Conservation (phyloP, 306 rosid species). For the Prunus fruticosa region DNA sequence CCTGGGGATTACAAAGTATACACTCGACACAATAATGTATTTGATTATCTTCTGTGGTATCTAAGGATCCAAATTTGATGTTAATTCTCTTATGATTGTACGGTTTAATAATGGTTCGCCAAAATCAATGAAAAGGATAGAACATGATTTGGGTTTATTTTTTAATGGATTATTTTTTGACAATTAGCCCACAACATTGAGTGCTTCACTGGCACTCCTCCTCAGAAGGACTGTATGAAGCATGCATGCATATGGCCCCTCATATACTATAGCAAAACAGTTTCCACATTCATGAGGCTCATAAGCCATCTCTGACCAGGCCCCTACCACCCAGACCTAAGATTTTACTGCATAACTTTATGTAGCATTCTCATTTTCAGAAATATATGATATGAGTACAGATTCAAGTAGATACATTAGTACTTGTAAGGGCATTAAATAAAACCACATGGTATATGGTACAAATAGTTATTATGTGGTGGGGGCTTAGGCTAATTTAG, state of each 20-base stretch:
- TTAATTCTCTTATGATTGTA: slow-evolving; percentile 28
- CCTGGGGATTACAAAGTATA: slow-evolving; percentile 19
- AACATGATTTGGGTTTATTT: neutral
- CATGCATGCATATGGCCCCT: neutral
- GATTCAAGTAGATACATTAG: neutral
- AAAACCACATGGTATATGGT: neutral
- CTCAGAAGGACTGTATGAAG: no score
- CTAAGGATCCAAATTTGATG: slow-evolving; percentile 17
- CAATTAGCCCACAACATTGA: neutral
- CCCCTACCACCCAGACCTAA: neutral
- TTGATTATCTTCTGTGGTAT: slow-evolving; percentile 2
- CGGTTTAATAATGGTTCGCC: slow-evolving; percentile 1
- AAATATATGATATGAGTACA: neutral
- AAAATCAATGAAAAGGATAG: slow-evolving; percentile 28
- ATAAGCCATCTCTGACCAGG: neutral
- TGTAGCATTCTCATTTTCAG: neutral
- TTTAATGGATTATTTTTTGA: neutral
- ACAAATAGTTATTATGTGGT: neutral
- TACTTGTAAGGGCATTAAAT: neutral
- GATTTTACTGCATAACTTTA: neutral
- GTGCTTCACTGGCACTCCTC: neutral
- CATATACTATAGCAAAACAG: neutral
- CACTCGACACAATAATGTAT: neutral
- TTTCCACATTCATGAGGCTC: neutral
- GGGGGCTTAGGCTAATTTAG: no score